Evolutionary conservation across 2,329 filamentous ascomycete species (phyloP), one percentile per base, ranked within the genome.

Genomic region (Exophiala oligosperma): DNA sequence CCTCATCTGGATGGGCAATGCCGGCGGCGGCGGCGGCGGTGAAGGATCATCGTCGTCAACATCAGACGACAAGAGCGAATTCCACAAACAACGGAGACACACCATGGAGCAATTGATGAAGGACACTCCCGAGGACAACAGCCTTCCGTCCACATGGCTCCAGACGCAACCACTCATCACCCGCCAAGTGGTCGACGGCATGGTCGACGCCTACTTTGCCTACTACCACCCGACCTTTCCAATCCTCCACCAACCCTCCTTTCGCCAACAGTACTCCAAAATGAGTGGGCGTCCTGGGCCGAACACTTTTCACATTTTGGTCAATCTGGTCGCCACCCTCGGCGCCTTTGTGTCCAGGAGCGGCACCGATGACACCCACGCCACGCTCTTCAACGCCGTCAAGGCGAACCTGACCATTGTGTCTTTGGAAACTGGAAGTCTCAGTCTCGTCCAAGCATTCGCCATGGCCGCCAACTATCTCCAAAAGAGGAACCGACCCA

Each of bases 191-290:
- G 56, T 60, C 5, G 56, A 62, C 38, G 58, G 37, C 14, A 56
- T 64, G 12, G 47, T 64, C 56, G 57, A 64, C 46, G 80, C 81
- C 0, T 84, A 83, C 68, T 84, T 84, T 54, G 71, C 73, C 23
- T 82, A 80, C 76, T 84, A 83, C 52, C 82, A 84, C 61, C 80
- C 82, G 0, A 80, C 79, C 54, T 84, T 83, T 49, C 80, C 82
- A 0, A 74, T 84, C 11, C 63, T 84, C 0, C 79, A 84, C 61
- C 75, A 79, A 3, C 71, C 75, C 59, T 67, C 71, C 9, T 78
- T 78, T 61, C 74, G 75, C 23, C 73, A 75, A 55, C 70, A 75
- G 35, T 76, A 77, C 56, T 71, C 72, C 14, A 70, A 49, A 29
- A 43, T 59, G 11, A 55, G 54, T 44, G 49, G 54, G 17, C 59